Base-by-base conservation (phyloP, 331 rosid genomes). In the Erythrophleum ivorense region DNA sequence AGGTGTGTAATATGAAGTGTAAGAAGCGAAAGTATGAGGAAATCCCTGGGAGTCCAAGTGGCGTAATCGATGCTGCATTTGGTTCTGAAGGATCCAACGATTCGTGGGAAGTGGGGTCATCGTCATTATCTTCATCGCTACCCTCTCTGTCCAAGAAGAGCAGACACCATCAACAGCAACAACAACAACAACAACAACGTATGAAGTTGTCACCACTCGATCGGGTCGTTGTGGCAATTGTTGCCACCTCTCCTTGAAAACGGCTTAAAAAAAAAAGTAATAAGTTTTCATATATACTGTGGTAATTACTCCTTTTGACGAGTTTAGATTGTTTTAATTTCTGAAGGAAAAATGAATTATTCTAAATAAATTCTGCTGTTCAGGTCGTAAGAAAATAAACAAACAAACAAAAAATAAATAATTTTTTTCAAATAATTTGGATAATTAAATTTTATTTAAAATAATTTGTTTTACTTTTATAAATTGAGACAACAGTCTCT, bases 41-140 rank as follows among this genome's bases (percentile, higher is more conserved):
- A 60, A 78, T 77, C 59, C 93, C 88, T 3, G 78, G 87, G 1
- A 93, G 97, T 84, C 98, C 97, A 70, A 91, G 87, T 81, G 97
- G 94, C 38, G 86, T 92, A 38, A 83, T 91, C 29, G 98, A 91
- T 76, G 89, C 91, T 38, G 78, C 79, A 50, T 88, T 90, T 81
- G 81, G 89, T 83, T 85, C 82, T 50, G 92, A 88, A 67, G 90
- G 89, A 85, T 93, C 99, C 59, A 88, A 89, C 64, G 92, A 92
- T 85, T 93, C 91, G 18, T 92, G 99, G 97, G 54, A 73, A 24
- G 85, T 85, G 67, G 94, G 81, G 81, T 85, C 94, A 24, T 81
- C 85, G 9, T 78, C 84, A n/a, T 73, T 69, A 48, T 87, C 73
- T 75, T 86, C 90, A 15, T 76, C 91, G 0, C 71, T 87, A 29